Evolutionary conservation across 768 basidiomycete species (phyloP), one percentile per base, ranked within the genome.

Genomic region (Kockovaella imperatae): DNA sequence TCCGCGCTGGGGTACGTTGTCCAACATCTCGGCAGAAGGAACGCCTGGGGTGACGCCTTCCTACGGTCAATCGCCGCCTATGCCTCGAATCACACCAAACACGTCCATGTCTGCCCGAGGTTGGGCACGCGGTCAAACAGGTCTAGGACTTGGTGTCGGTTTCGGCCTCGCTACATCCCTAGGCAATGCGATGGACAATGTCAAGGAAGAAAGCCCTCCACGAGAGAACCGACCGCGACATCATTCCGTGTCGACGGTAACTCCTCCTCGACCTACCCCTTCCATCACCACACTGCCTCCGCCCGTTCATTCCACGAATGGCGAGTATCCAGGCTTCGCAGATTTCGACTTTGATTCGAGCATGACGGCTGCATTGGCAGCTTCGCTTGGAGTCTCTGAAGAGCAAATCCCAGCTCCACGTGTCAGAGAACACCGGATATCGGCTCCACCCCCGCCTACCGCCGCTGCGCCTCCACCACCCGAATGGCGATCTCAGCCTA

Each of bases 1-100:
- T n/a, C 95, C 95, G 40, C 80, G 90, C 52, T 99, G 90, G 91
- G 78, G 59, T 17, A 47, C 54, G 11, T n/a, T n/a, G n/a, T n/a
- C n/a, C n/a, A n/a, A n/a, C 47, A 58, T 8, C 8, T 20, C 36
- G 36, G 11, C 36, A 52, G n/a, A n/a, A n/a, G n/a, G n/a, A n/a
- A n/a, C n/a, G n/a, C n/a, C n/a, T n/a, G n/a, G n/a, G n/a, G n/a
- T n/a, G n/a, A n/a, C n/a, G n/a, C n/a, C n/a, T n/a, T n/a, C n/a
- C n/a, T n/a, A n/a, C n/a, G n/a, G n/a, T n/a, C n/a, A n/a, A n/a
- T n/a, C n/a, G n/a, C n/a, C n/a, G n/a, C n/a, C n/a, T n/a, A n/a
- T n/a, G n/a, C n/a, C n/a, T n/a, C n/a, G n/a, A n/a, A n/a, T n/a
- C n/a, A 35, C 50, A 20, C 36, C 36, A n/a, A 42, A 50, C 25